These are phyloP conservation scores for Chaetomiaceae sp. DNA, from an alignment of 2,329 filamentous ascomycete genomes.

Conservation along the genomic window DNA sequence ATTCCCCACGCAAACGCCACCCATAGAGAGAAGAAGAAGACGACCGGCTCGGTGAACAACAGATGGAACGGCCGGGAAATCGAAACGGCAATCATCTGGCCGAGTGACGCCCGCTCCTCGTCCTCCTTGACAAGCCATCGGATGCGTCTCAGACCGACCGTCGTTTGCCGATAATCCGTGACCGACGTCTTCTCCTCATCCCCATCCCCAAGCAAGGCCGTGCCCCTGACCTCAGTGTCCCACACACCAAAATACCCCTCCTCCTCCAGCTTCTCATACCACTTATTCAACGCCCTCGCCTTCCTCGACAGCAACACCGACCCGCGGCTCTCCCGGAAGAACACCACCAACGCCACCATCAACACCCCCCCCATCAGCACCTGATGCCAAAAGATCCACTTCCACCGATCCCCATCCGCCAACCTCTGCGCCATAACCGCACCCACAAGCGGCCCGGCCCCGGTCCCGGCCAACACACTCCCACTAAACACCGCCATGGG, in stretches of 20 bases:
- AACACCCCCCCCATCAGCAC: slow-evolving; percentile 61
- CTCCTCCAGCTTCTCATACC: slow-evolving; percentile 68
- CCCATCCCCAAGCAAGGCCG: neutral
- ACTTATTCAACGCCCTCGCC: slow-evolving; percentile 66
- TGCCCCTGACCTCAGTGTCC: slow-evolving; percentile 19
- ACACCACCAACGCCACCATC: slow-evolving; percentile 56
- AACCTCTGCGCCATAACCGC: slow-evolving; percentile 62
- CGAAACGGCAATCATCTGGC: slow-evolving; percentile 66
- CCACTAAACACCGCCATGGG: slow-evolving; percentile 89
- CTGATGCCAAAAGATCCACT: slow-evolving; percentile 88
- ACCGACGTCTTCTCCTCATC: slow-evolving; percentile 19
- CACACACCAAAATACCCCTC: slow-evolving; percentile 51
- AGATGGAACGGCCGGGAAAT: slow-evolving; percentile 72
- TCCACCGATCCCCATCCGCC: slow-evolving; percentile 48
- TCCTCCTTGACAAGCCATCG: slow-evolving; percentile 77
- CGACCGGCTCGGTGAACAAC: slow-evolving; percentile 68
- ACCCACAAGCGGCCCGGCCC: slow-evolving; percentile 66
- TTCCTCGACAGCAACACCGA: slow-evolving; percentile 73
- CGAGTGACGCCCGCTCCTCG: slow-evolving; percentile 63
- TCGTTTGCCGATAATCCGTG: neutral
- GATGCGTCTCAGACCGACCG: slow-evolving; percentile 45
- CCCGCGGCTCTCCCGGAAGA: slow-evolving; percentile 78
- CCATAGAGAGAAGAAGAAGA: slow-evolving; percentile 87
- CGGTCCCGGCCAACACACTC: slow-evolving; percentile 70
- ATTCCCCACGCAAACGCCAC: slow-evolving; percentile 85